Evolutionary conservation across 202 grass and related monocot species (phyloP).

Genomic region (Zoysia matrella): DNA sequence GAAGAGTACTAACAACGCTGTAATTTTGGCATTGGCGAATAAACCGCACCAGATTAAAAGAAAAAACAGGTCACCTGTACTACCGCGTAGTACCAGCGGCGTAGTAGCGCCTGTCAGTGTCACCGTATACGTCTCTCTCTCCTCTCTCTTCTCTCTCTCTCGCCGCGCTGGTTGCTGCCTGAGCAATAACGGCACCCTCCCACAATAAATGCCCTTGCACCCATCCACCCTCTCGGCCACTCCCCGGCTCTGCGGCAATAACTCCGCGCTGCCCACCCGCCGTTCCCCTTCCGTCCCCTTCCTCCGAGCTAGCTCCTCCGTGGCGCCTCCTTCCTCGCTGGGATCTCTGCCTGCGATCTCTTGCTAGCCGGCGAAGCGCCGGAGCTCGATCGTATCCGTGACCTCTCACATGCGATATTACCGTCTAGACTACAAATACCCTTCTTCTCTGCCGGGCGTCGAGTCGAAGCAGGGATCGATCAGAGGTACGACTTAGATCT

Average conservation of each 20-base stretch:
- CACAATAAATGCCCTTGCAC: constrained; percentile 96
- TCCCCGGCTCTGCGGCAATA: constrained; percentile 48
- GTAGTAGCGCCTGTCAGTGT: not conserved
- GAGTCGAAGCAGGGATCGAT: constrained; percentile 39
- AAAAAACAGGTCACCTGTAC: not conserved
- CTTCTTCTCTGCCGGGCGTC: not conserved
- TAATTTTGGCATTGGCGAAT: constrained; percentile 25
- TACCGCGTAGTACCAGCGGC: not conserved
- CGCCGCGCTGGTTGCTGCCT: not conserved
- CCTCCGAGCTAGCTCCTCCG: constrained; percentile 25
- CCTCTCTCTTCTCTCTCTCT: not conserved
- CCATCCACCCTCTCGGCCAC: constrained; percentile 57
- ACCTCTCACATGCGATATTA: constrained; percentile 52
- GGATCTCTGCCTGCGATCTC: constrained; percentile 6
- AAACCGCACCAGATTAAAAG: not conserved
- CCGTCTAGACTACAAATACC: not conserved
- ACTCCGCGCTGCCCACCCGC: constrained; percentile 65
- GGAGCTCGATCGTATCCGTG: not conserved
- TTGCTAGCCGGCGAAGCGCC: not conserved
- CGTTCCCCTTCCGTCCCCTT: constrained; percentile 36
- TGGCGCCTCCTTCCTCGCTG: constrained; percentile 39
- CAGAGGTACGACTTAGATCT: constrained; percentile 43
- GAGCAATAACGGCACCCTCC: constrained; percentile 66
- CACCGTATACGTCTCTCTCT: constrained; percentile 28
- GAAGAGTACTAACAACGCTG: not conserved